Evolutionary conservation across 148 eudicot species (phyloP).

Genomic region (Drosera capensis): DNA sequence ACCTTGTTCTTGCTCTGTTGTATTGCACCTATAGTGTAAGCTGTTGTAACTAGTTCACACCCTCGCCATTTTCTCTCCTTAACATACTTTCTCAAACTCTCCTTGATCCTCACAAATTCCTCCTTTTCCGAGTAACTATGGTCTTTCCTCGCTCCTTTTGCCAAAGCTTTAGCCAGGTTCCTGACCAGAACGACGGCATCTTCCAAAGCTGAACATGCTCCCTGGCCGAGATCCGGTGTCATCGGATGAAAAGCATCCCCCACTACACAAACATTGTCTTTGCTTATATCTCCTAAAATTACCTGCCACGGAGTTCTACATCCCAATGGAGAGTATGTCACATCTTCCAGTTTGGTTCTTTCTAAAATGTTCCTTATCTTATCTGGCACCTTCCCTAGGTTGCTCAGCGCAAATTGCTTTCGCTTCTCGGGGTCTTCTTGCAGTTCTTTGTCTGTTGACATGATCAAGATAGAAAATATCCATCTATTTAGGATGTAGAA

Average conservation of each 20-base stretch:
- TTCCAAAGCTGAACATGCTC: constrained; percentile 43
- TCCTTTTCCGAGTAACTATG: constrained; percentile 4
- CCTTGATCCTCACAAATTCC: constrained; percentile 18
- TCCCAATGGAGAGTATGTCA: constrained; percentile 22
- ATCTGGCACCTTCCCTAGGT: constrained; percentile 33
- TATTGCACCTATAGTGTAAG: constrained; percentile 28
- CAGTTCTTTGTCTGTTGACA: constrained; percentile 17
- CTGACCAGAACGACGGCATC: constrained; percentile 35
- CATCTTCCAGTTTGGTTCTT: constrained; percentile 15
- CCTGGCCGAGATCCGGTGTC: constrained; percentile 66
- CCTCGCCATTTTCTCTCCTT: constrained; percentile 41
- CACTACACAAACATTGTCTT: constrained; percentile 39
- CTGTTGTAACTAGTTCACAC: constrained; percentile 20
- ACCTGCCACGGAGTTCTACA: constrained; percentile 36
- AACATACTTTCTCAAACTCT: constrained; percentile 18
- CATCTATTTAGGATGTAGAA: neutral
- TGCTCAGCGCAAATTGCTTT: constrained; percentile 40
- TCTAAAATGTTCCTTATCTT: constrained; percentile 17
- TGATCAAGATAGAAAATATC: neutral
- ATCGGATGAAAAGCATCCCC: constrained; percentile 58
- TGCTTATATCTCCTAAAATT: constrained; percentile 29
- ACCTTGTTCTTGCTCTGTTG: constrained; percentile 24
- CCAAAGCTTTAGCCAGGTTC: constrained; percentile 24
- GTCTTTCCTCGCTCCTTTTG: neutral
- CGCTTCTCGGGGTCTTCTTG: constrained; percentile 26